phyloP scores from a whole-genome alignment of 345 rosid species.

The Lepidium aucheri region DNA sequence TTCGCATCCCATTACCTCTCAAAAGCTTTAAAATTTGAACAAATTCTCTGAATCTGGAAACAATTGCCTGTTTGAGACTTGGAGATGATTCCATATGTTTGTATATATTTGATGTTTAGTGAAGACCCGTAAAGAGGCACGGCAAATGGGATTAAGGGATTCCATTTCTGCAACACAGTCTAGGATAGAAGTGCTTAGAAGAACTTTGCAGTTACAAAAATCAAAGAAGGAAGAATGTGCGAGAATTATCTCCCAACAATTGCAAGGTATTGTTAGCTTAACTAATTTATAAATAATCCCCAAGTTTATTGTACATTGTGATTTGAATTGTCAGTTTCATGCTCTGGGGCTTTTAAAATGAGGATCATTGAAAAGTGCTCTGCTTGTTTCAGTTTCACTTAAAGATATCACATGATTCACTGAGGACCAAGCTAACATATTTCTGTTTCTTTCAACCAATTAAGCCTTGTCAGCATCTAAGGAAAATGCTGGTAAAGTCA shows the following conservation, averaged over 20 bases:
- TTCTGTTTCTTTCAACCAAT: neutral
- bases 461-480: constrained; percentile 38
- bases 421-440: neutral
- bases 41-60: neutral
- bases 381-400: neutral
- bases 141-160: constrained; percentile 57
- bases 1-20: neutral
- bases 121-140: constrained; percentile 75
- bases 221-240: constrained; percentile 57
- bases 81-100: neutral
- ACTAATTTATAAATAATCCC: neutral
- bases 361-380: neutral
- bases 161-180: constrained; percentile 51
- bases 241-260: constrained; percentile 45
- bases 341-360: neutral
- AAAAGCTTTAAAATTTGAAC: neutral
- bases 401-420: neutral
- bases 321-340: neutral
- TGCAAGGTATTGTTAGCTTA: constrained; percentile 38
- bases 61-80: neutral
- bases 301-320: neutral
- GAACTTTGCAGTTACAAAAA: constrained; percentile 44
- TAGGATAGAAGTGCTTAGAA: constrained; percentile 51
- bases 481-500: constrained; percentile 36
- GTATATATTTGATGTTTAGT: constrained; percentile 31